Percentiles rank a stretch among this genome's conserved stretches.
Conservation (phyloP, 305 asterid species). For the Fraxinus velutina region DNA sequence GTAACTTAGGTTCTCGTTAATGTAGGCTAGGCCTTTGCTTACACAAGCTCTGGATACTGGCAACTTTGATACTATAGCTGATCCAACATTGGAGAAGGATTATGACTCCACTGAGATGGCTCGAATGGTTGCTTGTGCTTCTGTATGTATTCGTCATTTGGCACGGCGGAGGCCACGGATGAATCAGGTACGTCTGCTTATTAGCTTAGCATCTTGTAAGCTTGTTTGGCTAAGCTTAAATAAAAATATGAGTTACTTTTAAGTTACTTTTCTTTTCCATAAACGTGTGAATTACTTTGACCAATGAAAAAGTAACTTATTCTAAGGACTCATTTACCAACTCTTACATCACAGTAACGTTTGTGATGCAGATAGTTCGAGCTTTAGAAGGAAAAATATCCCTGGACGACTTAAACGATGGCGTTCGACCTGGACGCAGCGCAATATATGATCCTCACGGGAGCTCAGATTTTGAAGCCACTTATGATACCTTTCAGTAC, state of each 20-base stretch:
- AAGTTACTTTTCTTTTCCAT: neutral
- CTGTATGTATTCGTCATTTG: constrained; percentile 75
- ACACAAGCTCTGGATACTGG: constrained; percentile 57
- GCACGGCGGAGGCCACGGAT: constrained; percentile 80
- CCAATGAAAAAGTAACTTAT: neutral
- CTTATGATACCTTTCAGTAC: constrained; percentile 57
- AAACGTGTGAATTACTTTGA: neutral
- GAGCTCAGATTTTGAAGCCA: constrained; percentile 55
- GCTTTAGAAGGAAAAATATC: constrained; percentile 67
- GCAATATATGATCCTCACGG: constrained; percentile 38
- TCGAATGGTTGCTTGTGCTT: constrained; percentile 79
- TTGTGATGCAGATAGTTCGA: constrained; percentile 46
- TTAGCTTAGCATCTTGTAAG: neutral
- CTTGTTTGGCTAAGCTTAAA: neutral
- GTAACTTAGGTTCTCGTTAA: constrained; percentile 1
- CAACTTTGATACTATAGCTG: constrained; percentile 59
- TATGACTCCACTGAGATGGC: constrained; percentile 58
- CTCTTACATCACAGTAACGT: neutral
- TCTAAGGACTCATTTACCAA: neutral
- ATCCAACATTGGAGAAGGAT: constrained; percentile 58
- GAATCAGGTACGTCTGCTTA: constrained; percentile 50
- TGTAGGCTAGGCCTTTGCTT: constrained; percentile 85
- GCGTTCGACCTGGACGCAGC: constrained; percentile 47
- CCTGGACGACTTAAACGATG: constrained; percentile 52
- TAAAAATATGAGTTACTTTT: neutral